These are phyloP conservation scores for Candida odintsovae DNA, from an alignment of 805 yeast species.

Conservation along the genomic window DNA sequence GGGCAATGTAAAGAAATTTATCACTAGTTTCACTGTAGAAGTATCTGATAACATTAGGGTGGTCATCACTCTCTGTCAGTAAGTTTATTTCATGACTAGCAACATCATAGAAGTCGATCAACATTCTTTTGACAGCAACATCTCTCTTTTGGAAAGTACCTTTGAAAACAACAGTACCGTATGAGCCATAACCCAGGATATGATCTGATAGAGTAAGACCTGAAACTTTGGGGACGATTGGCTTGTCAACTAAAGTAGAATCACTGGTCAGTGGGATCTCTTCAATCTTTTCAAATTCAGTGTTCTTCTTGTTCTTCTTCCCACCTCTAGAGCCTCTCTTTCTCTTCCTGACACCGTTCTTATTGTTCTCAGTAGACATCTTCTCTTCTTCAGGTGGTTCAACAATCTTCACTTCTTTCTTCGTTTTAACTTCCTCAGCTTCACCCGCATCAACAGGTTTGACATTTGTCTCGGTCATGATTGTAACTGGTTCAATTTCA, in stretches of 20 bases:
- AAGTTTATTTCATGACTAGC: conserved; percentile 88
- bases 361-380: conserved; percentile 14
- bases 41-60: conserved; percentile 89
- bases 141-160: conserved; percentile 90
- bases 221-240: neutral
- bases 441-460: conserved; percentile 9
- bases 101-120: conserved; percentile 86
- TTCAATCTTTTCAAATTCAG: neutral
- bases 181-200: conserved; percentile 92
- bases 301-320: conserved; percentile 40
- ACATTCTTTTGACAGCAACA: conserved; percentile 93
- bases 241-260: neutral
- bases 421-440: conserved; percentile 2
- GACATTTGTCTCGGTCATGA: conserved; percentile 6
- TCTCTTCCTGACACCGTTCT: conserved; percentile 45
- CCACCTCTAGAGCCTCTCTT: conserved; percentile 89
- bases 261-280: neutral
- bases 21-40: conserved; percentile 91
- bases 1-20: conserved; percentile 83
- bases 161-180: conserved; percentile 90
- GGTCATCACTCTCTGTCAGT: conserved; percentile 92
- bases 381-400: conserved; percentile 23
- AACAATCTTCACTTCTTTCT: conserved; percentile 23
- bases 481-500: conserved; percentile 4
- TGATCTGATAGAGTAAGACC: conserved; percentile 56